phyloP scores from a whole-genome alignment of 148 eudicot species.

The Camellia sinensis region DNA sequence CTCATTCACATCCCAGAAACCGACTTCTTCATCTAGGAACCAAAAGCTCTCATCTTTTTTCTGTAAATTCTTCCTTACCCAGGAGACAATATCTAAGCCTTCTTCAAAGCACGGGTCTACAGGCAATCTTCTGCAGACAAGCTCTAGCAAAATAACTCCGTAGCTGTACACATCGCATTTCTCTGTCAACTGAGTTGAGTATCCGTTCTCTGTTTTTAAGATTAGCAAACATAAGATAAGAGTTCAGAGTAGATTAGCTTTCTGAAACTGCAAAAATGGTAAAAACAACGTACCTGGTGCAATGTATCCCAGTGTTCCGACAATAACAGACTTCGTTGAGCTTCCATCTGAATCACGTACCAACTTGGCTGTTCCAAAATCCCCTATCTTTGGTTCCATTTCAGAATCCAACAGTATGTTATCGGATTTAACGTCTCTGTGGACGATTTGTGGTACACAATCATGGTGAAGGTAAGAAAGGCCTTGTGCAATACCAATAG shows the following conservation, averaged over 20 bases:
- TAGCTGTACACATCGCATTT: constrained; percentile 9
- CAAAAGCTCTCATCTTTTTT: constrained; percentile 5
- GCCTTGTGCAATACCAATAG: constrained; percentile 23
- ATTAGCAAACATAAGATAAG: neutral
- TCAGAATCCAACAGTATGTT: constrained; percentile 22
- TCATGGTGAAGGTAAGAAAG: constrained; percentile 25
- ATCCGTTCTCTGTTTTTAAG: neutral
- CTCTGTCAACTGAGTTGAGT: neutral
- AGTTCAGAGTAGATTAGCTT: neutral
- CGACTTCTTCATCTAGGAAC: constrained; percentile 14
- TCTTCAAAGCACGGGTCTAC: constrained; percentile 20
- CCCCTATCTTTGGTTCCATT: constrained; percentile 23
- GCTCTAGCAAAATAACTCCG: constrained; percentile 6
- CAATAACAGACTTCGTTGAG: constrained; percentile 12
- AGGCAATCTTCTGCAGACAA: constrained; percentile 15
- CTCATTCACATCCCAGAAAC: constrained; percentile 7
- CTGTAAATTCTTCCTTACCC: constrained; percentile 13
- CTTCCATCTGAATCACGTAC: constrained; percentile 11
- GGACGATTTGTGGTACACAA: constrained; percentile 23
- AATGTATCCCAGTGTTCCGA: constrained; percentile 26
- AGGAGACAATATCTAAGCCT: constrained; percentile 17
- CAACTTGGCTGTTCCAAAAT: constrained; percentile 17
- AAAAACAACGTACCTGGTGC: constrained; percentile 15
- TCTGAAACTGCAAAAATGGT: neutral
- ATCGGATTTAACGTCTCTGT: constrained; percentile 22